A percentile compares a stretch with the other conserved stretches of the same genome.
Conservation (phyloP, 495 filamentous ascomycete genomes). For the Barbatosphaeria neglecta region DNA sequence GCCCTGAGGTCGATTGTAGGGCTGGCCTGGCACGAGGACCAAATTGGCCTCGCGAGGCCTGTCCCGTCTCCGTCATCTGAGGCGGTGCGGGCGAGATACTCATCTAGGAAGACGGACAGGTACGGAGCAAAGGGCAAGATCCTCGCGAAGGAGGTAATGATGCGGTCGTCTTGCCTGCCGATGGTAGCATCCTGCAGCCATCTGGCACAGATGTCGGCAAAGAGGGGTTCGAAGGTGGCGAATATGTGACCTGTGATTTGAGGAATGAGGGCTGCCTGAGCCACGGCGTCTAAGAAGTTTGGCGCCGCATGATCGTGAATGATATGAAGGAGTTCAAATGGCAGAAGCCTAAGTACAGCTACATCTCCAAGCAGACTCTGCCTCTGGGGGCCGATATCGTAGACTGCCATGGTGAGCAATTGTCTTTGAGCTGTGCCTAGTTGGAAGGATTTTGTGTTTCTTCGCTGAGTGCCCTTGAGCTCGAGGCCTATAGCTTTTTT, state of each 20-base stretch:
- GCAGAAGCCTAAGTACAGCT: conserved; percentile 41
- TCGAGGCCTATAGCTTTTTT: not conserved
- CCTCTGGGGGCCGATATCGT: conserved; percentile 31
- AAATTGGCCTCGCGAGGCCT: not conserved
- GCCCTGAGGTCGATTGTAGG: conserved; percentile 9
- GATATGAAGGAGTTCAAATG: conserved; percentile 51
- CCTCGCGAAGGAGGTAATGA: conserved; percentile 64
- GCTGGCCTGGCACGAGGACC: conserved; percentile 5
- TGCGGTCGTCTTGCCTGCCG: conserved; percentile 28
- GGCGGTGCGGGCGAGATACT: conserved; percentile 2
- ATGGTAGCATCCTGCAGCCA: conserved; percentile 43
- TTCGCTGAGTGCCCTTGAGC: conserved; percentile 1
- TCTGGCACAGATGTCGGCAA: conserved; percentile 68
- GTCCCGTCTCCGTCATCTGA: not conserved
- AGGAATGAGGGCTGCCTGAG: conserved; percentile 53
- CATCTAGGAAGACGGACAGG: conserved; percentile 44
- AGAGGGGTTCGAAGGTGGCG: conserved; percentile 52
- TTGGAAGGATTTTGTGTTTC: conserved; percentile 8
- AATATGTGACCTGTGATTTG: conserved; percentile 57
- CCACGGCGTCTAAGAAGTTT: conserved; percentile 58
- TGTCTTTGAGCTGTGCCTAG: too few relatives aligned
- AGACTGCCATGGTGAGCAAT: conserved; percentile 28
- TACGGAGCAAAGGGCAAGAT: conserved; percentile 70
- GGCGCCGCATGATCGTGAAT: conserved; percentile 50
- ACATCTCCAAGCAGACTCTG: conserved; percentile 23